A percentile compares a stretch with the other conserved stretches of the same genome.
These are phyloP conservation scores for Saccharomycopsis crataegensis DNA, from an alignment of 1,139 yeast genomes.

Conservation along the genomic window DNA sequence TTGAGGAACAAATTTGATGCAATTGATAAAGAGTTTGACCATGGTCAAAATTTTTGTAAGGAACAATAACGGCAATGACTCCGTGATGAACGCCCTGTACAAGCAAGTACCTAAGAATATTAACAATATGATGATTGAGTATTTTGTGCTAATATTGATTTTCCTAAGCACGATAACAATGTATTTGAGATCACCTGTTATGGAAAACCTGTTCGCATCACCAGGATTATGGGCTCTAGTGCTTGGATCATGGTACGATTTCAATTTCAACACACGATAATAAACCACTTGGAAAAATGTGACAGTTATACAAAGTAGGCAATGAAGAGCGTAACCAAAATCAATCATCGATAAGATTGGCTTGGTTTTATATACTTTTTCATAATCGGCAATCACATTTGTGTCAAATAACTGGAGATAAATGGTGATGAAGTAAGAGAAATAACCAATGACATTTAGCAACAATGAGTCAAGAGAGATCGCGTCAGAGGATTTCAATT, in stretches of 20 bases:
- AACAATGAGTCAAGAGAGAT: slow-evolving; percentile 16
- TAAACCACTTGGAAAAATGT: slow-evolving; percentile 17
- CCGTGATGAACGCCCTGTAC: slow-evolving; percentile 13
- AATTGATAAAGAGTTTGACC: slow-evolving; percentile 20
- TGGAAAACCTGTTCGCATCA: background rate
- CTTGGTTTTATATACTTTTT: slow-evolving; percentile 13
- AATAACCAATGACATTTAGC: slow-evolving; percentile 16
- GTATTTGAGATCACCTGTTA: slow-evolving; percentile 3
- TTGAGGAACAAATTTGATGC: slow-evolving; percentile 58
- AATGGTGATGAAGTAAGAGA: slow-evolving; percentile 18
- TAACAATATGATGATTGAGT: slow-evolving; percentile 1
- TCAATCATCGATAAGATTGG: slow-evolving; percentile 19
- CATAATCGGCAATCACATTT: slow-evolving; percentile 15
- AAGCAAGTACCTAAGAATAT: slow-evolving; percentile 3
- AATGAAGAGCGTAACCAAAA: slow-evolving; percentile 16
- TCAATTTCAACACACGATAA: slow-evolving; percentile 17
- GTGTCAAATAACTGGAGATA: slow-evolving; percentile 15
- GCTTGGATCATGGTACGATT: slow-evolving; percentile 7
- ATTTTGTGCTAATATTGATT: slow-evolving; percentile 10
- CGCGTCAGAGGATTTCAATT: slow-evolving; percentile 17
- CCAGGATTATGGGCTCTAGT: too few species aligned
- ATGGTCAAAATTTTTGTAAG: slow-evolving; percentile 19
- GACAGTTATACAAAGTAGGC: slow-evolving; percentile 10
- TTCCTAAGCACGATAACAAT: slow-evolving; percentile 2
- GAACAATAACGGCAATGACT: slow-evolving; percentile 9